phyloP scores from a whole-genome alignment of 2,329 filamentous ascomycete genomes.

The Akanthomyces lecanii region DNA sequence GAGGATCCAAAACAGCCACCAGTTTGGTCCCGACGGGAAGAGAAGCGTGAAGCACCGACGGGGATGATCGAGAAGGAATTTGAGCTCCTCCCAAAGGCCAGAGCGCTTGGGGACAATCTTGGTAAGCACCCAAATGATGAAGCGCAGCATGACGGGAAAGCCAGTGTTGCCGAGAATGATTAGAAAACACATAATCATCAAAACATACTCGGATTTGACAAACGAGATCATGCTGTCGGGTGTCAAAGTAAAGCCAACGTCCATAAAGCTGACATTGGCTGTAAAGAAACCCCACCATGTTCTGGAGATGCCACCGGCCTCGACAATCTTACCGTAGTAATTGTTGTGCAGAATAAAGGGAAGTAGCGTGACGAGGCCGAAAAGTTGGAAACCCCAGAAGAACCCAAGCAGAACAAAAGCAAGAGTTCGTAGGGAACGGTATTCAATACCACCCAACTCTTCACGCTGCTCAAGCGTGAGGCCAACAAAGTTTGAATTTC shows the following conservation, averaged over 20 bases:
- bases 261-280: constrained; percentile 82
- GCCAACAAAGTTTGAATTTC: constrained; percentile 89
- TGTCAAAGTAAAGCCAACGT: constrained; percentile 89
- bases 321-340: constrained; percentile 63
- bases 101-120: constrained; percentile 60
- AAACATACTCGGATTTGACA: constrained; percentile 66
- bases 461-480: constrained; percentile 87
- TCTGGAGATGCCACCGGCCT: constrained; percentile 55
- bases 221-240: constrained; percentile 94
- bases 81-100: constrained; percentile 81
- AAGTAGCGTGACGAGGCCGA: constrained; percentile 68
- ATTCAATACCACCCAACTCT: constrained; percentile 94
- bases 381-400: constrained; percentile 75
- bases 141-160: constrained; percentile 89
- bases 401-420: constrained; percentile 74
- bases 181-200: constrained; percentile 76
- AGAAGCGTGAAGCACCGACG: constrained; percentile 93
- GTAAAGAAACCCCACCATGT: constrained; percentile 95
- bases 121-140: constrained; percentile 81
- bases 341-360: constrained; percentile 72
- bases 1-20: constrained; percentile 91
- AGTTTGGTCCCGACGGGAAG: constrained; percentile 85
- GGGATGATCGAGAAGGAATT: constrained; percentile 89
- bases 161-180: constrained; percentile 95
- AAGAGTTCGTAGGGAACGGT: constrained; percentile 83